Evolutionary conservation across 805 yeast species (phyloP).

Genomic region (Saturnispora besseyi): DNA sequence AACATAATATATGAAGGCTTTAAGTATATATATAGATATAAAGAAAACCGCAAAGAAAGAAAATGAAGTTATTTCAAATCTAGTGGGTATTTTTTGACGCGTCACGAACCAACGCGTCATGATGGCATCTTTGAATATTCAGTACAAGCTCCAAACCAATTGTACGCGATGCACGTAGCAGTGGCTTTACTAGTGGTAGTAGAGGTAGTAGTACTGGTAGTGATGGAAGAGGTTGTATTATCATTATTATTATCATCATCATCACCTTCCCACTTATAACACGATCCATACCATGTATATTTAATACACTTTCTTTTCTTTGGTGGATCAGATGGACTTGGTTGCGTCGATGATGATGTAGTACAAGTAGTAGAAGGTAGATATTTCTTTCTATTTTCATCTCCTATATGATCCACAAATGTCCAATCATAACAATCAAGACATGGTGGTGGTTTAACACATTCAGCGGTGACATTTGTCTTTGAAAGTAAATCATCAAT

Average conservation of each 20-base stretch:
- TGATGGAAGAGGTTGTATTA: not conserved
- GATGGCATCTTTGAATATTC: conserved; percentile 2
- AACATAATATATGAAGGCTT: conserved; percentile 40
- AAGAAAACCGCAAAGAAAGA: not conserved
- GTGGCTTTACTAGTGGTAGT: not conserved
- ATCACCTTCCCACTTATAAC: conserved; percentile 29
- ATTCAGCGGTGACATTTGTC: conserved; percentile 71
- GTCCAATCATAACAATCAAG: conserved; percentile 88
- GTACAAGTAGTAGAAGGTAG: conserved; percentile 17
- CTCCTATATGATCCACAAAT: conserved; percentile 44
- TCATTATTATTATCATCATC: conserved; percentile 13
- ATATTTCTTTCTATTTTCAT: conserved; percentile 22
- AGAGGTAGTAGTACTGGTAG: not conserved
- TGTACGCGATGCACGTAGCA: conserved; percentile 12
- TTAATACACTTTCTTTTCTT: conserved; percentile 40
- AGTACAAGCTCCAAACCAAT: conserved; percentile 14
- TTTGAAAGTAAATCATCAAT: conserved; percentile 67
- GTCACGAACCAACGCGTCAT: conserved; percentile 3
- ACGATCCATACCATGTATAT: conserved; percentile 59
- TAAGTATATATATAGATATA: not conserved
- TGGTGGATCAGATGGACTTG: conserved; percentile 17
- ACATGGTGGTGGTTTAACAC: conserved; percentile 73
- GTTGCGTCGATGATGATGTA: not conserved
- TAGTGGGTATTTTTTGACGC: not conserved
- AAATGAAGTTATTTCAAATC: not conserved